Evolutionary conservation across 2,329 filamentous ascomycete genomes (phyloP), one percentile per base, ranked within the genome.

Genomic region (Aspergillus japonicus): DNA sequence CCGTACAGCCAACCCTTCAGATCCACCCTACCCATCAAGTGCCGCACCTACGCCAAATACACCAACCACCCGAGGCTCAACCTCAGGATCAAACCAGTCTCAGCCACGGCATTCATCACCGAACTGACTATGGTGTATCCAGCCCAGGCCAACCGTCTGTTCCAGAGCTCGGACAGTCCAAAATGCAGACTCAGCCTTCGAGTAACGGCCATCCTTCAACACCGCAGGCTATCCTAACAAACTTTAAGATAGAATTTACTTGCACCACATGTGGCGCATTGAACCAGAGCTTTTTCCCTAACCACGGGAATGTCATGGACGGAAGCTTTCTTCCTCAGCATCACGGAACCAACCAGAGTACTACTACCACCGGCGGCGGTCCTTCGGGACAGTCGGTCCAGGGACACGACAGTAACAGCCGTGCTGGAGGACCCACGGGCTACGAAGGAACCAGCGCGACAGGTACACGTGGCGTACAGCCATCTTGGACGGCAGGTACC

Each of bases 201-300:
- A 62, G 64, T n/a, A 58, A 53, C 56, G 67, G 69, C 21, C 71
- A 73, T 54, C 60, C 66, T 47, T 61, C 63, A 10, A 65, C 68
- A 16, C 60, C 73, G 10, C 72, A 74, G 47, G 62, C 74, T 49
- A 64, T 73, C 31, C 64, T 76, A 5, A 71, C 73, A 10, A 73
- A 75, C 47, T 75, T 77, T 58, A 77, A 76, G 59, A 75, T 77
- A 47, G 75, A 77, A 50, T 77, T 77, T 26, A 73, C 73, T 6
- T 77, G 75, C 54, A 74, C 72, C 6, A 69, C 72, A 2, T 77
- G 75, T 49, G 75, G 75, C 24, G 68, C 72, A 39, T 53, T 75
- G 35, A 77, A 77, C 50, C 73, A 77, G 55, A 73, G 73, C 60
- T 76, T 76, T 56, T 72, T 76, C 24, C 71, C 71, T 33, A 75